A percentile compares a stretch with the other conserved stretches of the same genome.
Evolutionary conservation across 1,284 basidiomycete genomes (phyloP).

Genomic region (Phylloboletellus chloephorus): DNA sequence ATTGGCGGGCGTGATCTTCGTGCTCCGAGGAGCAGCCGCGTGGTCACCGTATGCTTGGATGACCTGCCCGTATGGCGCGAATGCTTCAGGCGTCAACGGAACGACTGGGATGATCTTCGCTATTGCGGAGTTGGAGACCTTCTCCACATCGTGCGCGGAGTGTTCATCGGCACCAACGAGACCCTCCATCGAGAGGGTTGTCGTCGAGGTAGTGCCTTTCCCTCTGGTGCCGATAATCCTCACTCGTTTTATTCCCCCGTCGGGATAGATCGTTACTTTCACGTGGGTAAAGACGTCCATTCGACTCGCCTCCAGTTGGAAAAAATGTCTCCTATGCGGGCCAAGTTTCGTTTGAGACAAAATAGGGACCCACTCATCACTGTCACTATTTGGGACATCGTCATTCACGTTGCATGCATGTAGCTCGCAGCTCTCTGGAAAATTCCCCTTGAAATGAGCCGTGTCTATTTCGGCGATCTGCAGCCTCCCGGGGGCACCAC

Average conservation of each 20-base stretch:
- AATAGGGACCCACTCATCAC: conserved; percentile 67
- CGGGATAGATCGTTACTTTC: conserved; percentile 86
- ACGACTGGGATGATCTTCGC: conserved; percentile 54
- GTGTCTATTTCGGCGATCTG: conserved; percentile 89
- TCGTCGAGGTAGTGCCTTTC: conserved; percentile 10
- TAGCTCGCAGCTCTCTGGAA: conserved; percentile 84
- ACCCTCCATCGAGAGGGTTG: conserved; percentile 8
- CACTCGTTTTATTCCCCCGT: conserved; percentile 93
- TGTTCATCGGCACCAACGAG: conserved; percentile 7
- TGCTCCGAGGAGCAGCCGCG: conserved; percentile 58
- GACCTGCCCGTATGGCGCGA: conserved; percentile 79
- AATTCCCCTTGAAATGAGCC: conserved; percentile 95
- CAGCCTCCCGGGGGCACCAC: conserved; percentile 66
- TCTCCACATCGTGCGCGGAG: conserved; percentile 2
- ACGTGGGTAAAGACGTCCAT: conserved; percentile 74
- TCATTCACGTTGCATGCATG: conserved; percentile 55
- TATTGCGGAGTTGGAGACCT: conserved; percentile 7
- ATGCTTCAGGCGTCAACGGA: conserved; percentile 77
- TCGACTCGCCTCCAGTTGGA: conserved; percentile 67
- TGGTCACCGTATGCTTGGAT: conserved; percentile 77
- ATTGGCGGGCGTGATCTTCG: conserved; percentile 76
- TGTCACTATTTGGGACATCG: conserved; percentile 37
- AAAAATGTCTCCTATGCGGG: conserved; percentile 86
- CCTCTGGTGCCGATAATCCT: conserved; percentile 71
- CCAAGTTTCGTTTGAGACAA: conserved; percentile 78